Evolutionary conservation across 2,329 filamentous ascomycete species (phyloP), one percentile per base, ranked within the genome.

Genomic region (Fusarium papillatum): DNA sequence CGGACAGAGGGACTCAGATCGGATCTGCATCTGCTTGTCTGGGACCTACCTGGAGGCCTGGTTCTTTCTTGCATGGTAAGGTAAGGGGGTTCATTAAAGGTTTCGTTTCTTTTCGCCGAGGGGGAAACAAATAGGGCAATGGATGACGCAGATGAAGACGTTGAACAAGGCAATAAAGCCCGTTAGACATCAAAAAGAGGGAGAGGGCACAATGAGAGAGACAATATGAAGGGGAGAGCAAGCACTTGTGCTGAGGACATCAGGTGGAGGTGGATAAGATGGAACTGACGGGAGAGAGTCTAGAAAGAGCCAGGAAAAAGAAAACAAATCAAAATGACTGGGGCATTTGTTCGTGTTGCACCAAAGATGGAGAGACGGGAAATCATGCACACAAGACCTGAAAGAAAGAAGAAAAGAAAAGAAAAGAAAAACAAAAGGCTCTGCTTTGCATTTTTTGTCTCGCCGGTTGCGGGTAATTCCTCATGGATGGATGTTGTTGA

Each of bases 21-120:
- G 66, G 74, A 74, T 77, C 59, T 74, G 31, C 65, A 67, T 46
- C 43, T 74, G 61, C 39, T 64, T 76, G 70, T 76, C 74, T 76
- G 60, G 64, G 61, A 48, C 50, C 50, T 55, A 14, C 36, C 38
- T 50, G 29, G 36, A 61, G 53, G 39, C 63, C 68, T 69, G 64
- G 66, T 36, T 69, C 36, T 73, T 73, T 76, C 65, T 31, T 66
- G 70, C 73, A 76, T 76, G 39, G 57, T 26, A n/a, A 63, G 7
- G 31, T 67, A 74, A 76, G 75, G 67, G 72, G 53, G 65, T 60
- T 22, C 64, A 63, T 64, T 76, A 68, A 76, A 76, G 74, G 71
- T 65, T 76, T 76, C 38, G 55, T 66, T 75, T 73, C 70, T 71
- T 76, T 73, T 71, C 24, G 41, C 29, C 31, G 39, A 71, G 70